Base-by-base conservation (phyloP, 768 basidiomycete species). In the Calocybe gangraenosa region DNA sequence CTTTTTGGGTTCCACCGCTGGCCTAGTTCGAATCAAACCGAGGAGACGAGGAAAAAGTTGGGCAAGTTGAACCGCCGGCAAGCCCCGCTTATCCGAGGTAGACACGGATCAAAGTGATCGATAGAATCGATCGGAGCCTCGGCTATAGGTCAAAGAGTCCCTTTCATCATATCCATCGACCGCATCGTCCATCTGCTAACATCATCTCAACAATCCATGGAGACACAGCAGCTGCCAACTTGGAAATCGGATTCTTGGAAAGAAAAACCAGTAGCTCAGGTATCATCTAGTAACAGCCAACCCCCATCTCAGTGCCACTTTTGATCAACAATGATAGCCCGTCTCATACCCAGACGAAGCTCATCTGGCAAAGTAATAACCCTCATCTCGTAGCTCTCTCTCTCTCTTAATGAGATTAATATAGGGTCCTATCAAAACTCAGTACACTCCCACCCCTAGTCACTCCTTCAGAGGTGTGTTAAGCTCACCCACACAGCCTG, bases 371-470 rank as follows among this genome's bases (percentile, higher is more conserved):
- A 76, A 69, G 84, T 81, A 49, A 50, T 73, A 52, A 23, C 32
- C 23, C 21, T 13, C 37, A 21, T 40, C n/a, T 51, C 34, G 25
- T 41, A n/a, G n/a, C 33, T 19, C 23, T 33, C 7, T 19, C 14
- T 35, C 30, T n/a, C 25, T 18, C 34, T n/a, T n/a, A n/a, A n/a
- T n/a, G n/a, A n/a, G 10, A 37, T 28, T 21, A 1, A 30, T 49
- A 2, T 49, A 92, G 88, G 47, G 87, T 93, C 3, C 70, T 95
- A n/a, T 64, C 68, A 10, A 92, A 92, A 67, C 78, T 98, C 35
- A 65, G 69, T 25, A 72, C 71, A 6, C 69, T 99, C 3, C 96
- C 96, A 5, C 95, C 94, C 17, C 70, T 99, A 3, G 96, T 98
- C 3, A 89, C 92, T 0, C 86, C 92, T 0, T 82, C 87, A 37